Evolutionary conservation across 1,139 yeast genomes (phyloP).

Genomic region (Taphrina deformans): DNA sequence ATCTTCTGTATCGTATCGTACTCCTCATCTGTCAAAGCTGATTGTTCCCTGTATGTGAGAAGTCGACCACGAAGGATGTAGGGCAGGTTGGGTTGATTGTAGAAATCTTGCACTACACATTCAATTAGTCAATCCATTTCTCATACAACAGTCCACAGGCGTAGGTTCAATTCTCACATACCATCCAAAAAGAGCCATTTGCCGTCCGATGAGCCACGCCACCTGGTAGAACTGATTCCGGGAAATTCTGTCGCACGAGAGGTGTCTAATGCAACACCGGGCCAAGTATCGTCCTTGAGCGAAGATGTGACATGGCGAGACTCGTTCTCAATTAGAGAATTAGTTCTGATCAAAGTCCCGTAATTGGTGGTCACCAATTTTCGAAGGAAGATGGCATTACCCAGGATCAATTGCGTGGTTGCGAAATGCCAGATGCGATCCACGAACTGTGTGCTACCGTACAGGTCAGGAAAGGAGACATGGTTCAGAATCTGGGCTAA

Average conservation of each 20-base stretch:
- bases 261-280: constrained; percentile 5
- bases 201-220: neutral
- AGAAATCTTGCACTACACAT: neutral
- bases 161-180: no score
- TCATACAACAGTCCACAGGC: no score
- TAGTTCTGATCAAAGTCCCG: neutral
- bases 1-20: neutral
- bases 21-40: neutral
- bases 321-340: neutral
- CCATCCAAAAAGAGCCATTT: neutral
- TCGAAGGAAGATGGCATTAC: neutral
- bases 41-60: neutral
- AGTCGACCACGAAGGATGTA: neutral
- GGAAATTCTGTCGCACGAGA: neutral
- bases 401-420: neutral
- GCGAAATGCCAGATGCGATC: neutral
- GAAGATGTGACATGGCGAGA: neutral
- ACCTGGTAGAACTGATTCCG: neutral
- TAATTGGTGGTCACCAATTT: neutral
- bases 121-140: no score
- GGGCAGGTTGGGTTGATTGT: neutral
- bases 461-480: constrained; percentile 10
- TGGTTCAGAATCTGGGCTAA: neutral
- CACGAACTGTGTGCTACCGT: neutral
- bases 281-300: neutral